Evolutionary conservation across 1,284 basidiomycete species (phyloP).

Genomic region (Afroboletus lepidellus): DNA sequence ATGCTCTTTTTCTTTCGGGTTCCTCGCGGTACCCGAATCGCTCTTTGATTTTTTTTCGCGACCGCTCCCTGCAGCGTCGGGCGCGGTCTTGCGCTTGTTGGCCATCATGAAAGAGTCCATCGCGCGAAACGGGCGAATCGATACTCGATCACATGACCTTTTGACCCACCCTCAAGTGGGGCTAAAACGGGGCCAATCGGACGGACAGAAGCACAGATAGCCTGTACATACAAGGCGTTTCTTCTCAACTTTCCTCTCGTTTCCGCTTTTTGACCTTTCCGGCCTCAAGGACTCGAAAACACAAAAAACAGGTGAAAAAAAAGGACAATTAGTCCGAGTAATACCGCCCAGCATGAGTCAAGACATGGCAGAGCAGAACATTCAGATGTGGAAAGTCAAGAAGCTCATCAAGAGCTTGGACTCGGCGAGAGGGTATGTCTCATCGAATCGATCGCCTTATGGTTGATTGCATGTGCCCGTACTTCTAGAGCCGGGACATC

Average conservation of each 20-base stretch:
- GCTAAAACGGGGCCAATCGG: constrained; percentile 17
- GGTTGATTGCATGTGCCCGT: constrained; percentile 11
- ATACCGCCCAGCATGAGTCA: constrained; percentile 62
- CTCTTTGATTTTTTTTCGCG: constrained; percentile 21
- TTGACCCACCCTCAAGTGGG: constrained; percentile 28
- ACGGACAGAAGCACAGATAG: constrained; percentile 4
- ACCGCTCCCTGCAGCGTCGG: not conserved
- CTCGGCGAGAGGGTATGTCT: constrained; percentile 78
- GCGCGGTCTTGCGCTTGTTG: constrained; percentile 28
- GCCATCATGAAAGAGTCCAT: constrained; percentile 9
- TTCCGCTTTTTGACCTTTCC: not conserved
- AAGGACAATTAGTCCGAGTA: constrained; percentile 13
- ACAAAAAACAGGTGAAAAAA: constrained; percentile 7
- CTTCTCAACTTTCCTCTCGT: not conserved
- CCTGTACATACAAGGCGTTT: not conserved
- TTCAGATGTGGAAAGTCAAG: constrained; percentile 97
- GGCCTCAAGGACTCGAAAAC: constrained; percentile 4
- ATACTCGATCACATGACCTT: constrained; percentile 14
- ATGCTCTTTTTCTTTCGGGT: constrained; percentile 4
- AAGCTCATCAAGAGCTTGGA: constrained; percentile 97
- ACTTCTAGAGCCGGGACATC: constrained; percentile 82
- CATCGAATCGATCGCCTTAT: constrained; percentile 13
- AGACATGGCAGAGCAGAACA: constrained; percentile 82
- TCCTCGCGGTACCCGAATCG: not conserved
- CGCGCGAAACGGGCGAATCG: not conserved